Evolutionary conservation across 805 yeast species (phyloP).

Genomic region (Ogataea kodamae): DNA sequence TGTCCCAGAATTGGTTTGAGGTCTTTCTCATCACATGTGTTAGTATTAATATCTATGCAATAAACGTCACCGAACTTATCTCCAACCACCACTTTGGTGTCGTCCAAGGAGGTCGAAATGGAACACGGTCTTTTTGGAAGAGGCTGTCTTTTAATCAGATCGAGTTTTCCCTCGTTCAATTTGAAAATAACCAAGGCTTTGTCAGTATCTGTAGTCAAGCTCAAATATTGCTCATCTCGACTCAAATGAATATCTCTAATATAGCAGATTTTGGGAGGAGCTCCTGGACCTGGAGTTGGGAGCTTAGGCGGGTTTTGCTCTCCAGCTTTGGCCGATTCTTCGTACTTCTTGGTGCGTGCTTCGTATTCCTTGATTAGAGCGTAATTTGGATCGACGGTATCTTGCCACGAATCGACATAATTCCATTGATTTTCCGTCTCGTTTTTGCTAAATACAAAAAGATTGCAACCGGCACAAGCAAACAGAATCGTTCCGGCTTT

Average conservation of each 20-base stretch:
- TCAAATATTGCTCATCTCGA: slow-evolving; percentile 49
- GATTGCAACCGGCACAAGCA: slow-evolving; percentile 53
- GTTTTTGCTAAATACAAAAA: slow-evolving; percentile 51
- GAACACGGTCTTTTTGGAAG: slow-evolving; percentile 95
- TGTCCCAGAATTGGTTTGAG: slow-evolving; percentile 84
- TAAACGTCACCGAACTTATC: slow-evolving; percentile 98
- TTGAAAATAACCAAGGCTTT: slow-evolving; percentile 71
- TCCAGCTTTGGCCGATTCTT: slow-evolving; percentile 24
- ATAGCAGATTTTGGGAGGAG: slow-evolving; percentile 63
- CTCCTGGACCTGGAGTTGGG: slow-evolving; percentile 65
- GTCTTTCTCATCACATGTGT: slow-evolving; percentile 38
- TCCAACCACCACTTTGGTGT: slow-evolving; percentile 59
- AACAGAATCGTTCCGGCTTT: slow-evolving; percentile 46
- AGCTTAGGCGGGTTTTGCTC: slow-evolving; percentile 43
- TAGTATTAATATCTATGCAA: slow-evolving; percentile 43
- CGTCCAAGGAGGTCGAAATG: slow-evolving; percentile 53
- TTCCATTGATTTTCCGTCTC: slow-evolving; percentile 21
- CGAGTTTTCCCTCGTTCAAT: slow-evolving; percentile 26
- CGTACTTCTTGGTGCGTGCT: slow-evolving; percentile 35
- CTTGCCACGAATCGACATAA: slow-evolving; percentile 60
- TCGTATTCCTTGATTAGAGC: slow-evolving; percentile 46
- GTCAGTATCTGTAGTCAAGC: slow-evolving; percentile 77
- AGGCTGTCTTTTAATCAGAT: slow-evolving; percentile 60
- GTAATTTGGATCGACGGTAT: slow-evolving; percentile 48
- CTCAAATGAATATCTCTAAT: slow-evolving; percentile 60